Conservation (phyloP, 1,139 yeast species). For the Lodderomyces orthopsilosis region DNA sequence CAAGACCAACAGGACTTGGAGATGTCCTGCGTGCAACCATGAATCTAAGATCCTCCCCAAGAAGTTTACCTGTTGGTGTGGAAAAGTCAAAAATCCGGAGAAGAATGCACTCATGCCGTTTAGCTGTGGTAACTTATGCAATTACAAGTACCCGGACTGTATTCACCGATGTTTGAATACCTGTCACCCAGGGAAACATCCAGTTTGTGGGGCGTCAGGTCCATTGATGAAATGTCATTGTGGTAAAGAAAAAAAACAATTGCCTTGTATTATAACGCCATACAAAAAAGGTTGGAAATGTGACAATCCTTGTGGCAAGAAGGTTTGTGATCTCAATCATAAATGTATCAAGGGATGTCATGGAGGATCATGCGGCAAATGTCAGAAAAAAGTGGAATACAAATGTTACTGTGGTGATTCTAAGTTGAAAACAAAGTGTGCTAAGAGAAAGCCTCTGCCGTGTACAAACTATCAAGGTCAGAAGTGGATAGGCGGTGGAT, state of each 20-base stretch:
- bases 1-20: constrained; percentile 54
- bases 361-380: constrained; percentile 75
- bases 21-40: constrained; percentile 83
- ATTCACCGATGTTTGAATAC: constrained; percentile 71
- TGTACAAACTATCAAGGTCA: constrained; percentile 19
- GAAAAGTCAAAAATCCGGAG: constrained; percentile 66
- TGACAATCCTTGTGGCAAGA: constrained; percentile 50
- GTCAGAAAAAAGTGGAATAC: constrained; percentile 39
- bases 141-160: constrained; percentile 52
- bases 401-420: constrained; percentile 77
- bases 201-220: constrained; percentile 75
- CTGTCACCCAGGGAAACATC: constrained; percentile 93
- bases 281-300: constrained; percentile 71
- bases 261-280: constrained; percentile 73
- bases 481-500: constrained; percentile 61
- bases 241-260: constrained; percentile 64
- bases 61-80: constrained; percentile 87
- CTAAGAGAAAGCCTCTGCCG: constrained; percentile 37
- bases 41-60: constrained; percentile 53
- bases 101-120: constrained; percentile 67
- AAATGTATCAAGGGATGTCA: constrained; percentile 55
- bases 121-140: constrained; percentile 87
- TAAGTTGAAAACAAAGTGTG: constrained; percentile 44
- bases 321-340: constrained; percentile 72
- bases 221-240: constrained; percentile 70